Evolutionary conservation across 2,329 filamentous ascomycete species (phyloP).

Genomic region (Paraconiothyrium brasiliense): DNA sequence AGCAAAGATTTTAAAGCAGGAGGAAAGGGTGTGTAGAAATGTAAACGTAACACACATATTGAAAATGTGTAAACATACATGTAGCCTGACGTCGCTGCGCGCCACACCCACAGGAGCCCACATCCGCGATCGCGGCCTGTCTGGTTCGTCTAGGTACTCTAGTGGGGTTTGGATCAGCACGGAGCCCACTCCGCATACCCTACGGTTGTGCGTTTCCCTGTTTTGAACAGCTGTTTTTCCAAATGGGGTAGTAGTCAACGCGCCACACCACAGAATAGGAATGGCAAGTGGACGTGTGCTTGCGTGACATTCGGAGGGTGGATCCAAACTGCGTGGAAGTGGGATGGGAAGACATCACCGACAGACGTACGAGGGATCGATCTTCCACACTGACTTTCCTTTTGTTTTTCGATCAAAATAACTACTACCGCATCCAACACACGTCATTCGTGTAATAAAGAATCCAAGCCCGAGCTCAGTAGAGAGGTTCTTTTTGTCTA

Average conservation of each 20-base stretch:
- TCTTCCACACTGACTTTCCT: background rate
- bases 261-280: too few species aligned
- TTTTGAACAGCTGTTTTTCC: background rate
- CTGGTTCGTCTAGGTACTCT: background rate
- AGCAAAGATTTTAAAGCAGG: background rate
- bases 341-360: background rate
- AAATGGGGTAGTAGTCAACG: too few species aligned
- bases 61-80: background rate
- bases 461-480: background rate
- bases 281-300: too few species aligned
- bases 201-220: background rate
- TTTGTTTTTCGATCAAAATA: background rate
- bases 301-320: too few species aligned
- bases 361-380: background rate
- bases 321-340: too few species aligned
- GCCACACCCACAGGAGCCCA: background rate
- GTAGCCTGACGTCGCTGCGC: background rate
- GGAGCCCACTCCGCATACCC: background rate
- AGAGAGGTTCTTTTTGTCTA: slow-evolving; percentile 4
- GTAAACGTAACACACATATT: background rate
- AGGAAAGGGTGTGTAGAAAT: too few species aligned
- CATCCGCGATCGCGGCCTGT: background rate
- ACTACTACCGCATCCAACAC: background rate
- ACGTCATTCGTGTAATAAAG: background rate
- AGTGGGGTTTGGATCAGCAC: background rate